Conservation (phyloP, 2,329 filamentous ascomycete species). For the Gliomastix tumulicola region DNA sequence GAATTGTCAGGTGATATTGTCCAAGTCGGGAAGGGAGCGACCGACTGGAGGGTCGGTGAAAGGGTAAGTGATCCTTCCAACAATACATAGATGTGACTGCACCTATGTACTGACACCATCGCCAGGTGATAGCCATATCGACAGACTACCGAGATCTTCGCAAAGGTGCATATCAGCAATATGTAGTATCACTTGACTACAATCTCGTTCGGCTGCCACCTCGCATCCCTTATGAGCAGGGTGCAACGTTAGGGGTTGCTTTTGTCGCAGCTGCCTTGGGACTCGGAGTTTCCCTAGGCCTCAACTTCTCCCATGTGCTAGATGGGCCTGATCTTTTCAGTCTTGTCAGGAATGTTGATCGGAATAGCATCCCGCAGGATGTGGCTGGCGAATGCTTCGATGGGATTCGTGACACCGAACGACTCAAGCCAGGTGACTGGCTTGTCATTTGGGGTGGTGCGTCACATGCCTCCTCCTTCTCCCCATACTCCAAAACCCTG, state of each 20-base stretch:
- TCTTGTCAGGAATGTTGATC: conserved; percentile 37
- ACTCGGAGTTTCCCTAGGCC: conserved; percentile 62
- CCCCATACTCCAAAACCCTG: neutral
- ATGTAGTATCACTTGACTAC: conserved; percentile 56
- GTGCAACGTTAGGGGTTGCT: conserved; percentile 61
- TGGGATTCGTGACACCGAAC: conserved; percentile 41
- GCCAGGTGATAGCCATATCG: conserved; percentile 56
- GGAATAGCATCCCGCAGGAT: conserved; percentile 48
- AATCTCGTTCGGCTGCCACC: conserved; percentile 58
- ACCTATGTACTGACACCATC: neutral
- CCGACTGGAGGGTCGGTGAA: conserved; percentile 49
- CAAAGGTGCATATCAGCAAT: conserved; percentile 67
- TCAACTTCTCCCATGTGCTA: conserved; percentile 50
- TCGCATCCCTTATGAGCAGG: conserved; percentile 42
- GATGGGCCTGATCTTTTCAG: conserved; percentile 52
- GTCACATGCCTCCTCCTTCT: conserved; percentile 10
- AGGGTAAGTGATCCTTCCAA: too few species aligned
- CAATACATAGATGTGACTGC: neutral
- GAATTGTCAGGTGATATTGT: conserved; percentile 63
- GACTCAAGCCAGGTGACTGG: conserved; percentile 58
- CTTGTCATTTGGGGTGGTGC: conserved; percentile 66
- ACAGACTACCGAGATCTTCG: conserved; percentile 68
- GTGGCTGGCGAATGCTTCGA: conserved; percentile 56
- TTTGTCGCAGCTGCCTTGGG: conserved; percentile 63
- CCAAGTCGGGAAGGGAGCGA: conserved; percentile 22